Conservation (phyloP, 108 stramenopile genomes). For the Nitzschia palea region DNA sequence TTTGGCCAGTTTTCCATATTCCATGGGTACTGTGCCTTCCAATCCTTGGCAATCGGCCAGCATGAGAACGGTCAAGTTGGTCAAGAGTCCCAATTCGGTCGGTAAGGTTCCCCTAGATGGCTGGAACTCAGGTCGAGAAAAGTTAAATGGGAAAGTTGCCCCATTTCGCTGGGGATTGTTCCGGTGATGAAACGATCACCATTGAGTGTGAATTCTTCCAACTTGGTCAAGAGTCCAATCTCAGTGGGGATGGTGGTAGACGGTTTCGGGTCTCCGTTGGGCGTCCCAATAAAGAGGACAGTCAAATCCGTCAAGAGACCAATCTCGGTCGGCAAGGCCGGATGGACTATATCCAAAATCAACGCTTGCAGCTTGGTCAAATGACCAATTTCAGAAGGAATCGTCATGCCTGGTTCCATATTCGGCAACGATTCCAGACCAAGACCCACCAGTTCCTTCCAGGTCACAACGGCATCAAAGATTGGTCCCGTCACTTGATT, state of each 20-base stretch:
- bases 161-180: constrained; percentile 44
- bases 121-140: constrained; percentile 36
- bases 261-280: not conserved
- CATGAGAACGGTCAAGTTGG: constrained; percentile 26
- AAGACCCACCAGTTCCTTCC: too few relatives aligned
- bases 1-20: constrained; percentile 35
- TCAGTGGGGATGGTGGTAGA: constrained; percentile 4
- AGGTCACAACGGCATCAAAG: not conserved
- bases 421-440: too few relatives aligned
- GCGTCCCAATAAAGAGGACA: not conserved
- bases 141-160: constrained; percentile 27
- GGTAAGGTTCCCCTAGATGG: constrained; percentile 49
- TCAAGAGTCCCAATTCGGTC: constrained; percentile 41
- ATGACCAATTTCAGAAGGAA: constrained; percentile 4
- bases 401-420: too few relatives aligned
- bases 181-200: constrained; percentile 19
- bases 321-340: constrained; percentile 27
- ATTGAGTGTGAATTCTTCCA: not conserved
- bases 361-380: not conserved
- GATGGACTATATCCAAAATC: not conserved
- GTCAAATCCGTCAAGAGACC: constrained; percentile 18
- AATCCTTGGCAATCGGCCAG: constrained; percentile 12
- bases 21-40: constrained; percentile 41
- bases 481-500: not conserved
- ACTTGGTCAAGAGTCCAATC: constrained; percentile 5